Percentiles rank a stretch among this genome's conserved stretches.
These are phyloP conservation scores for Citrus australasica DNA, from an alignment of 345 rosid species.

Conservation along the genomic window DNA sequence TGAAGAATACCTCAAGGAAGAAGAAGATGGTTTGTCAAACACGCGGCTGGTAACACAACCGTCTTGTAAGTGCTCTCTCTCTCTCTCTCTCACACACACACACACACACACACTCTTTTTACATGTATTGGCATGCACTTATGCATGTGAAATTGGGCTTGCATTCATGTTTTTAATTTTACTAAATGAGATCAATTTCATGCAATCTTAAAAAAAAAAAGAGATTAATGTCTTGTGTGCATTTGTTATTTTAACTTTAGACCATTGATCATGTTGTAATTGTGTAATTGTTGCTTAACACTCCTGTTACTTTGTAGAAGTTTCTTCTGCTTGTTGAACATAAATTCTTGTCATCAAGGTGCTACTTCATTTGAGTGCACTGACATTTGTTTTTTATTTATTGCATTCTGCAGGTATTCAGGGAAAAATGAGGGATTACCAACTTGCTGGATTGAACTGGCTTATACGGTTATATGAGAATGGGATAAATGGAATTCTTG, in stretches of 20 bases:
- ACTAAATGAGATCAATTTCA: not conserved
- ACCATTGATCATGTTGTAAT: not conserved
- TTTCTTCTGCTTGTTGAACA: not conserved
- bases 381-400: not conserved
- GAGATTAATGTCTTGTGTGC: not conserved
- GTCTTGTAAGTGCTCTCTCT: slow-evolving; percentile 55
- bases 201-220: too few species aligned
- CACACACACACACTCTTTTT: too few species aligned
- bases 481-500: slow-evolving; percentile 96
- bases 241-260: not conserved
- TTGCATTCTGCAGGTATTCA: slow-evolving; percentile 60
- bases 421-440: slow-evolving; percentile 98
- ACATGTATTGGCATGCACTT: not conserved
- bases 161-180: not conserved
- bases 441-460: slow-evolving; percentile 97
- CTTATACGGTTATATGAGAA: slow-evolving; percentile 92
- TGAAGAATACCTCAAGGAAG: slow-evolving; percentile 95
- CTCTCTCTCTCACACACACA: not conserved
- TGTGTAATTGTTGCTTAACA: not conserved
- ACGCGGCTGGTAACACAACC: slow-evolving; percentile 93
- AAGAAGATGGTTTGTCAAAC: slow-evolving; percentile 79
- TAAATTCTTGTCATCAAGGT: not conserved
- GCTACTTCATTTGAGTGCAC: not conserved
- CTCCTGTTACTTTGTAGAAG: not conserved
- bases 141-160: not conserved